Conservation (phyloP, 805 yeast species). For the Saccharomyces jurei region DNA sequence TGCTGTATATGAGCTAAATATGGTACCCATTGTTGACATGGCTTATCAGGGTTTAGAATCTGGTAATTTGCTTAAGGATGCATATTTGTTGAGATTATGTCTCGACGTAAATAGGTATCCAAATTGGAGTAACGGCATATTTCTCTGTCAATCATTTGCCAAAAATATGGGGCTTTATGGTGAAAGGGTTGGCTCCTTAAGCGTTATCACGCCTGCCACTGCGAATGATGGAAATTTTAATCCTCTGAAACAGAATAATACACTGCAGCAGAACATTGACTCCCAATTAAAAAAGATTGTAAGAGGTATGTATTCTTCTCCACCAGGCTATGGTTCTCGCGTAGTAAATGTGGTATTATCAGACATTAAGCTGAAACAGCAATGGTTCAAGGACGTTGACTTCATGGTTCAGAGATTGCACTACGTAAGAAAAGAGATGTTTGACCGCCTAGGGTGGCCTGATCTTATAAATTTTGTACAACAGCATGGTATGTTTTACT, state of each 20-base stretch:
- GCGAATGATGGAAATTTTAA: constrained; percentile 32
- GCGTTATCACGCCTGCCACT: constrained; percentile 48
- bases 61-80: constrained; percentile 72
- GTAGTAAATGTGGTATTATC: constrained; percentile 72
- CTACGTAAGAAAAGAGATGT: constrained; percentile 58
- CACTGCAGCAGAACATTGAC: constrained; percentile 49
- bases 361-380: constrained; percentile 46
- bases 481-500: constrained; percentile 96
- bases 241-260: constrained; percentile 32
- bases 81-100: constrained; percentile 40
- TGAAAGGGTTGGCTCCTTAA: constrained; percentile 82
- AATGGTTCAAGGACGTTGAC: constrained; percentile 79
- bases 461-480: constrained; percentile 50
- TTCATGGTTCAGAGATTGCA: constrained; percentile 73
- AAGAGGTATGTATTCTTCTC: constrained; percentile 85
- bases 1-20: constrained; percentile 46
- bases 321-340: constrained; percentile 91
- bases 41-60: constrained; percentile 95
- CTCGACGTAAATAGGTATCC: constrained; percentile 14
- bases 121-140: constrained; percentile 40
- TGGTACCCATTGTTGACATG: constrained; percentile 81
- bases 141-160: constrained; percentile 85
- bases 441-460: constrained; percentile 68
- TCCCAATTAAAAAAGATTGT: constrained; percentile 78
- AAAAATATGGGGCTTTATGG: constrained; percentile 94